Percentiles rank a stretch among this genome's conserved stretches.
phyloP scores from a whole-genome alignment of 176 grass and related monocot species.

The Oryza punctata region DNA sequence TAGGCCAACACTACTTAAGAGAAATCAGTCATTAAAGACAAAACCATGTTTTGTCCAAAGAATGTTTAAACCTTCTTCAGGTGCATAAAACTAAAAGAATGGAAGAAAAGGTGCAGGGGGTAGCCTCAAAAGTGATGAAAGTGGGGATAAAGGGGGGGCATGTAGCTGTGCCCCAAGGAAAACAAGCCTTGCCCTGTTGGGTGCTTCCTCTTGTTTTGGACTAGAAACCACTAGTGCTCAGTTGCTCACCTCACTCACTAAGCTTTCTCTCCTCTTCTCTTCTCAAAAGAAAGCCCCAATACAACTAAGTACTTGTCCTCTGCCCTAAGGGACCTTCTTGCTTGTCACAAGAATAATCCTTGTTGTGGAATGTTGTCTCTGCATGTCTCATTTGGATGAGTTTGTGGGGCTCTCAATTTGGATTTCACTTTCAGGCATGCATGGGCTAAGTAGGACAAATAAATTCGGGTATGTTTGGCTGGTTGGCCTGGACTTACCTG shows the following conservation, averaged over 20 bases:
- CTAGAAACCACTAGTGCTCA: conserved; percentile 23
- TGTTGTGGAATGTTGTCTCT: conserved; percentile 33
- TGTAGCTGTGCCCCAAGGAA: conserved; percentile 46
- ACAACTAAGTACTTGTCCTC: conserved; percentile 78
- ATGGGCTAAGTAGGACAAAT: neutral
- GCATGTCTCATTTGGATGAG: conserved; percentile 39
- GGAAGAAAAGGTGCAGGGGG: conserved; percentile 59
- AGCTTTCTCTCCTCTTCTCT: neutral
- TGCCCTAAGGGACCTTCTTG: conserved; percentile 60
- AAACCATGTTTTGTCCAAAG: conserved; percentile 80
- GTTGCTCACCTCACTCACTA: conserved; percentile 12
- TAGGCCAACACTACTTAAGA: conserved; percentile 25
- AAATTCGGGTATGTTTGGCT: neutral
- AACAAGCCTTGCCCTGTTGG: conserved; percentile 56
- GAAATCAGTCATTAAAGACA: conserved; percentile 72
- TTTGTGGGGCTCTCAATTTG: neutral
- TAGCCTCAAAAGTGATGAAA: conserved; percentile 96
- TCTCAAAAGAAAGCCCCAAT: conserved; percentile 73
- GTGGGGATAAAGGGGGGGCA: conserved; percentile 61
- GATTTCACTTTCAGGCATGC: conserved; percentile 31
- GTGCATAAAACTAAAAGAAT: conserved; percentile 57
- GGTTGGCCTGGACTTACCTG: neutral
- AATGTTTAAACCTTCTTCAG: conserved; percentile 90
- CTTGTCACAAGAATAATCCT: conserved; percentile 71
- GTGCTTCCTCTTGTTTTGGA: conserved; percentile 86